phyloP scores from a whole-genome alignment of 441 rosid species.

The Gossypium lobatum region DNA sequence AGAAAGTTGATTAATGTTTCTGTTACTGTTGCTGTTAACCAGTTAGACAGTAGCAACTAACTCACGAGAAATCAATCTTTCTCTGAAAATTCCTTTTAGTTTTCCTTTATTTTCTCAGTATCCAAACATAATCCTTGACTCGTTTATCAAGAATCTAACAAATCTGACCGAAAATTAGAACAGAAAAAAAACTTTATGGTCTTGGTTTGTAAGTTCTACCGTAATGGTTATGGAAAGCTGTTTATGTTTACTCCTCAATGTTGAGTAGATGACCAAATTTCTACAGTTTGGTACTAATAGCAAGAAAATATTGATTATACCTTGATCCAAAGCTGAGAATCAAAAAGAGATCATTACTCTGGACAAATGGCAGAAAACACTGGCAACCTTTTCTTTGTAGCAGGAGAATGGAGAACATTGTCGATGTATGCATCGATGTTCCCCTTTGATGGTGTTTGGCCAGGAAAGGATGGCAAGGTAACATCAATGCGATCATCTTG shows the following conservation, averaged over 20 bases:
- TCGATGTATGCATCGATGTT: conserved; percentile 27
- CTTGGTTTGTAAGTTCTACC: not conserved
- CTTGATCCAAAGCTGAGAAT: conserved; percentile 1
- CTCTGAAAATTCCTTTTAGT: too few species aligned
- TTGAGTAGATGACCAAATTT: not conserved
- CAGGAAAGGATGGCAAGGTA: conserved; percentile 24
- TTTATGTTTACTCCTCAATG: not conserved
- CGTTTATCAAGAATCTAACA: too few species aligned
- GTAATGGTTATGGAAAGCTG: not conserved
- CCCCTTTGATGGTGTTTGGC: conserved; percentile 17
- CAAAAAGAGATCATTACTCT: conserved; percentile 6
- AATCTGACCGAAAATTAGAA: not conserved
- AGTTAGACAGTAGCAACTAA: too few species aligned
- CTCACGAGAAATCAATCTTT: too few species aligned
- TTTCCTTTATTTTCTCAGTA: too few species aligned
- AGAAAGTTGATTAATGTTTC: not conserved
- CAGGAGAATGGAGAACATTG: conserved; percentile 25
- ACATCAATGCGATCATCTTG: conserved; percentile 44
- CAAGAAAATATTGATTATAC: not conserved
- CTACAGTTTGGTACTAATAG: not conserved
- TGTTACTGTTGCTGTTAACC: too few species aligned
- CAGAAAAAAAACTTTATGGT: not conserved
- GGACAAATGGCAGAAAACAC: conserved; percentile 28
- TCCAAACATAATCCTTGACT: too few species aligned
- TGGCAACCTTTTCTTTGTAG: conserved; percentile 33